Percentiles rank a stretch among this genome's conserved stretches.
Conservation (phyloP, 169 alveolate species). For the Fabrea salina region DNA sequence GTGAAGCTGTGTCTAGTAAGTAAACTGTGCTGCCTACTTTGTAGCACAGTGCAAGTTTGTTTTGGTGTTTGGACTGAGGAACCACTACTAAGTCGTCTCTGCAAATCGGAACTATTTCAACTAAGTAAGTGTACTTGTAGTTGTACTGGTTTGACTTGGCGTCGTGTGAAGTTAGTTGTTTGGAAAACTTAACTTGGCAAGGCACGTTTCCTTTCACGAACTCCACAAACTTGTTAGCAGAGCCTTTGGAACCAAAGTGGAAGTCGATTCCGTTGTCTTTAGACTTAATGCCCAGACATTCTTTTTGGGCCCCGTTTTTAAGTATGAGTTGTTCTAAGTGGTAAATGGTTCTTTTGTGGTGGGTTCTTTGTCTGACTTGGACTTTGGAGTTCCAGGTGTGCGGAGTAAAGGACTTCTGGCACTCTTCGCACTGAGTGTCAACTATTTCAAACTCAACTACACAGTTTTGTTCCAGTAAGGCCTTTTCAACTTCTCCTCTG, state of each 20-base stretch:
- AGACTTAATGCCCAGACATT: conserved; percentile 60
- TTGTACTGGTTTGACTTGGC: conserved; percentile 85
- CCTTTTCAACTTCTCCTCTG: conserved; percentile 92
- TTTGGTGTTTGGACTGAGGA: conserved; percentile 81
- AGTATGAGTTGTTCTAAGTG: conserved; percentile 94
- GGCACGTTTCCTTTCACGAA: conserved; percentile 85
- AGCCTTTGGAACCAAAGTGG: conserved; percentile 89
- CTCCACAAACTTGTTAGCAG: conserved; percentile 95
- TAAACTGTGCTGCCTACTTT: conserved; percentile 80
- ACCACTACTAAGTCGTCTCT: conserved; percentile 93
- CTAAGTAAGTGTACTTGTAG: conserved; percentile 89
- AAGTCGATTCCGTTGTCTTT: conserved; percentile 97
- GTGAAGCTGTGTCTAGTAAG: conserved; percentile 82
- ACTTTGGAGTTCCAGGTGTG: conserved; percentile 97
- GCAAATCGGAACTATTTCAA: conserved; percentile 95
- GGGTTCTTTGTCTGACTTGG: conserved; percentile 95
- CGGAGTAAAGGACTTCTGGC: conserved; percentile 97
- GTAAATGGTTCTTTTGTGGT: conserved; percentile 94
- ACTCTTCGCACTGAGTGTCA: conserved; percentile 95
- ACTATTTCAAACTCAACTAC: conserved; percentile 87
- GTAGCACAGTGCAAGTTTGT: conserved; percentile 82
- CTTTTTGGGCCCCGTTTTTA: conserved; percentile 91
- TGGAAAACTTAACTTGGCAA: conserved; percentile 84
- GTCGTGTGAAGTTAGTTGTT: conserved; percentile 91
- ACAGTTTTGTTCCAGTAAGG: conserved; percentile 86